Base-by-base conservation (phyloP, 2,329 filamentous ascomycete species). In the Bimuria novae-zelandiae region DNA sequence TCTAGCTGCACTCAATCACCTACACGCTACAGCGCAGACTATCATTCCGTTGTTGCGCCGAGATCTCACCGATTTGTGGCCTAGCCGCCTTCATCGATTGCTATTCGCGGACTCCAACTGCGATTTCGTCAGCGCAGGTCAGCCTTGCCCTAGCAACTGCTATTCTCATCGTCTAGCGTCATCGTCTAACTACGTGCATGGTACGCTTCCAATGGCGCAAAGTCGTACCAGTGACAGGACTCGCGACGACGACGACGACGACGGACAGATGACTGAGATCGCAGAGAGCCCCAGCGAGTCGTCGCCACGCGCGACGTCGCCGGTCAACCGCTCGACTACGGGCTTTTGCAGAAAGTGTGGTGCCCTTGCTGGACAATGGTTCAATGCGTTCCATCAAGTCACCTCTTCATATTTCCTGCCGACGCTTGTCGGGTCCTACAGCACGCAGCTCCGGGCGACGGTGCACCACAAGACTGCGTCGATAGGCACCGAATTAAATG, bases 341-440 rank as follows among this genome's bases (percentile, higher is more conserved):
- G 71, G 55, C 54, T 60, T 63, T 47, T 75, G 72, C 63, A 11
- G 19, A 8, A 33, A 21, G 60, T 57, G 35, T 62, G 51, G 17
- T 75, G 73, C 57, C 40, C 55, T 4, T 42, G 46, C 43, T 46
- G 74, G 70, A 49, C 63, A 73, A 16, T 75, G 73, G 55, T 74
- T 66, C 58, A 75, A 75, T 52, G 63, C 63, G 49, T 76, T 70
- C 70, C 55, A 62, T 56, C 63, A 63, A 49, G 55, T 73, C 51
- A 73, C 72, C 22, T 55, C 62, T 29, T 64, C 62, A 43, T 74
- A 74, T 54, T 74, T 68, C 52, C 59, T 71, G 25, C 73, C 73
- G 29, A 57, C 69, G 3, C 51, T 71, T 46, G 60, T 67, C 35
- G 70, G 62, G 45, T 71, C 71, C 41, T 74, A 73, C 63, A 65